A percentile compares a stretch with the other conserved stretches of the same genome.
Evolutionary conservation across 768 basidiomycete genomes (phyloP).

Genomic region (Mycena latifolia): DNA sequence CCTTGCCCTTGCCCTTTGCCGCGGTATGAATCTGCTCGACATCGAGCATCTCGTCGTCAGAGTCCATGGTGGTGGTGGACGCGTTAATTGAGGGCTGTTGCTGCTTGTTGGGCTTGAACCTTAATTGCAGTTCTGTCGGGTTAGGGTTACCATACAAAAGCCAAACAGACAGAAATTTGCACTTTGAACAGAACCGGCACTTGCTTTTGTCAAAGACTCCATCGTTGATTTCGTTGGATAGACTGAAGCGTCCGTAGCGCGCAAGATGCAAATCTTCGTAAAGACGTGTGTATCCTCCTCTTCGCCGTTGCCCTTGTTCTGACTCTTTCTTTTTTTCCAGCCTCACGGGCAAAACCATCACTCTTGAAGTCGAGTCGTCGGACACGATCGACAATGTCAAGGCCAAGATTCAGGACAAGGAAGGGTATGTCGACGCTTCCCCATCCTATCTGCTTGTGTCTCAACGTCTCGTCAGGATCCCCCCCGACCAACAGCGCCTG

Average conservation of each 20-base stretch:
- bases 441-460: not conserved
- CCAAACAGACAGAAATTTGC: conserved; percentile 57
- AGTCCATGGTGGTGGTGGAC: conserved; percentile 58
- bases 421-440: conserved; percentile 70
- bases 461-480: conserved; percentile 65
- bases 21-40: conserved; percentile 50
- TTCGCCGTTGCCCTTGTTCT: conserved; percentile 5
- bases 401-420: conserved; percentile 97
- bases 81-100: conserved; percentile 24
- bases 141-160: conserved; percentile 43
- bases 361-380: conserved; percentile 97
- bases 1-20: conserved; percentile 83
- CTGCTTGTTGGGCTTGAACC: not conserved
- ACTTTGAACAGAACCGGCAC: conserved; percentile 54
- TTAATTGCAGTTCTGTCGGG: not conserved
- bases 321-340: conserved; percentile 52
- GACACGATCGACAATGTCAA: conserved; percentile 99
- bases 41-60: conserved; percentile 71
- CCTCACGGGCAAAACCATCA: conserved; percentile 99
- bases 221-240: conserved; percentile 91
- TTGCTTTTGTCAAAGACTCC: conserved; percentile 95
- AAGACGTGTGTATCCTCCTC: conserved; percentile 77
- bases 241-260: conserved; percentile 78
- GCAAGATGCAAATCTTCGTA: conserved; percentile 96
- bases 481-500: conserved; percentile 95